Evolutionary conservation across 2,329 filamentous ascomycete genomes (phyloP).

Genomic region (Epichloe sibirici): DNA sequence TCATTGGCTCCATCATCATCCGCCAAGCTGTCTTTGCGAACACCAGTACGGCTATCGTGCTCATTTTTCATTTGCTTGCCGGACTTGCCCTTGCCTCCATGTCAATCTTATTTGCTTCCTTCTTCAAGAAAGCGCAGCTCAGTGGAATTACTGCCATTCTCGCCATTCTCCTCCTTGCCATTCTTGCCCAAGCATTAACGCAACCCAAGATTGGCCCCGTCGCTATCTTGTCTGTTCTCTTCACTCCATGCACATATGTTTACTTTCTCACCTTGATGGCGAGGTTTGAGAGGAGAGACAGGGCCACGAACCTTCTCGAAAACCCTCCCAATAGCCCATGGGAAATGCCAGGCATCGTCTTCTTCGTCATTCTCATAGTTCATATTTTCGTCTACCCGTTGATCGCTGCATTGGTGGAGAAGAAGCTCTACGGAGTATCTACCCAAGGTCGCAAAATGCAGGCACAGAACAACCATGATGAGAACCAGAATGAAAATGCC

Average conservation of each 20-base stretch:
- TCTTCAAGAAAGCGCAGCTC: conserved; percentile 80
- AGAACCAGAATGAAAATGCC: conserved; percentile 31
- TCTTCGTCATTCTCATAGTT: conserved; percentile 66
- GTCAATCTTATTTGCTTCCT: conserved; percentile 66
- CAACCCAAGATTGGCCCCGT: conserved; percentile 52
- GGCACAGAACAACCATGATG: conserved; percentile 17
- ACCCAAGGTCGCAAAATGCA: conserved; percentile 46
- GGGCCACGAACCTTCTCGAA: conserved; percentile 47
- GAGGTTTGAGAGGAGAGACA: conserved; percentile 55
- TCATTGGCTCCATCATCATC: conserved; percentile 59
- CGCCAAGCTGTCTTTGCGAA: conserved; percentile 50
- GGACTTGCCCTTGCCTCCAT: conserved; percentile 70
- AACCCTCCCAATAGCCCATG: conserved; percentile 54
- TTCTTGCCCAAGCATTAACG: conserved; percentile 66
- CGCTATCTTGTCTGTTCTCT: conserved; percentile 59
- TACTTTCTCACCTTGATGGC: conserved; percentile 68
- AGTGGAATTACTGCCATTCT: conserved; percentile 74
- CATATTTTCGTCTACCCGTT: conserved; percentile 71
- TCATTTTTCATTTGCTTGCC: conserved; percentile 63
- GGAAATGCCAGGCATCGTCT: conserved; percentile 56
- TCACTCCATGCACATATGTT: conserved; percentile 79
- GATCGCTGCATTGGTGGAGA: conserved; percentile 63
- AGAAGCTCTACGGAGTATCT: conserved; percentile 61
- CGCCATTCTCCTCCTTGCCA: conserved; percentile 59
- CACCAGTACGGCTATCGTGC: conserved; percentile 51